Conservation (phyloP, 2,329 filamentous ascomycete species). For the Dendryphion nanum region DNA sequence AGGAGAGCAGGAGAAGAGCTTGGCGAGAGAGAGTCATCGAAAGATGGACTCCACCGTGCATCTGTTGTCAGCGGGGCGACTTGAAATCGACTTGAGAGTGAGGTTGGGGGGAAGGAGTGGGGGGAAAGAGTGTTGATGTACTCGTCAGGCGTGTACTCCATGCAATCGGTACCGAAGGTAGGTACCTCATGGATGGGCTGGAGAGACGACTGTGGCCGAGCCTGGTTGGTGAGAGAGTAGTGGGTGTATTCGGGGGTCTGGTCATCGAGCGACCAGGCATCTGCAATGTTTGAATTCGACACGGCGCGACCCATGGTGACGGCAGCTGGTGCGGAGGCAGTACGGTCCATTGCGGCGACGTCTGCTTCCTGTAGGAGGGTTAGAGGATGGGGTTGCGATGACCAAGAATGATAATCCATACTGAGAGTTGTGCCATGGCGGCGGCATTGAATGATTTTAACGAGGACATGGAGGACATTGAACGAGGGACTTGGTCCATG, state of each 20-base stretch:
- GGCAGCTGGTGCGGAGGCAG: conserved; percentile 31
- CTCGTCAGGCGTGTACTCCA: conserved; percentile 38
- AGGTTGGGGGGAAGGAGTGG: conserved; percentile 17
- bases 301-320: conserved; percentile 20
- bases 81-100: conserved; percentile 25
- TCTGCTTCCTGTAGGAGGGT: conserved; percentile 23
- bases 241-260: conserved; percentile 31
- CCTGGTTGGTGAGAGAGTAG: conserved; percentile 21
- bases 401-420: conserved; percentile 34
- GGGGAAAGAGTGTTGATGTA: conserved; percentile 25
- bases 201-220: conserved; percentile 18
- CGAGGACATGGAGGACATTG: conserved; percentile 23
- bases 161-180: conserved; percentile 16
- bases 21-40: conserved; percentile 34
- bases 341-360: conserved; percentile 29
- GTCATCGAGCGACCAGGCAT: conserved; percentile 14
- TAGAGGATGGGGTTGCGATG: conserved; percentile 1
- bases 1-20: conserved; percentile 37
- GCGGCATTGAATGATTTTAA: background rate
- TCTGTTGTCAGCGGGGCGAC: conserved; percentile 32
- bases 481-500: conserved; percentile 30
- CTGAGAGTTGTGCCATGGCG: conserved; percentile 19
- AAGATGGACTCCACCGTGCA: conserved; percentile 30
- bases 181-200: conserved; percentile 24
- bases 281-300: no score